These are phyloP conservation scores for Xerocomus amazonicus DNA, from an alignment of 1,284 basidiomycete species.

Conservation along the genomic window DNA sequence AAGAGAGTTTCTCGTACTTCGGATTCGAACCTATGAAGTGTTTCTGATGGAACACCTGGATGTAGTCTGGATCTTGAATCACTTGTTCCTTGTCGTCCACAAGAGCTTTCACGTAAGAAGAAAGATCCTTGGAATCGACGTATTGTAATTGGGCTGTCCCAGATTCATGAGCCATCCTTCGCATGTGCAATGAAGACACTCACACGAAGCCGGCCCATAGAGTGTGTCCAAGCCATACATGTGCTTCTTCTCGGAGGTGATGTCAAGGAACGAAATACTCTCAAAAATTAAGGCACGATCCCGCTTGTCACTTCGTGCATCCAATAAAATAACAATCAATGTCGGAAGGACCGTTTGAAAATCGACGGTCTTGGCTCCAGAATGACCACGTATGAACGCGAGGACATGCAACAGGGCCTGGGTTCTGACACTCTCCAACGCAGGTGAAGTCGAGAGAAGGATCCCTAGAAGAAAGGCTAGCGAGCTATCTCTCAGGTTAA, in stretches of 20 bases:
- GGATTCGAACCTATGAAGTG: constrained; percentile 46
- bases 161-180: constrained; percentile 8
- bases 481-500: constrained; percentile 64
- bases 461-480: constrained; percentile 80
- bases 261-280: constrained; percentile 52
- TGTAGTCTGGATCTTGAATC: constrained; percentile 62
- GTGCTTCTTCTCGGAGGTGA: constrained; percentile 41
- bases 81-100: constrained; percentile 59
- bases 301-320: constrained; percentile 53
- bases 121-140: constrained; percentile 70
- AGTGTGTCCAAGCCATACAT: constrained; percentile 83
- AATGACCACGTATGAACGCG: constrained; percentile 77
- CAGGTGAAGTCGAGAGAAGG: constrained; percentile 44
- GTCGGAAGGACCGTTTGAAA: constrained; percentile 87
- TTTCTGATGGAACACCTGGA: constrained; percentile 63
- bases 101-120: constrained; percentile 62
- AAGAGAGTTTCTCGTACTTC: constrained; percentile 42
- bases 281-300: constrained; percentile 65
- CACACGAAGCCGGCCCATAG: constrained; percentile 70
- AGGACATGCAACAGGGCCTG: constrained; percentile 59
- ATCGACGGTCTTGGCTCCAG: constrained; percentile 58
- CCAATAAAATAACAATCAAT: constrained; percentile 65
- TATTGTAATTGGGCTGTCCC: constrained; percentile 68
- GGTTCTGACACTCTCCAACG: constrained; percentile 38
- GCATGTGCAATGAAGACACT: constrained; percentile 25